Evolutionary conservation across 108 stramenopile genomes (phyloP).

Genomic region (Pelagomonas calceolata): DNA sequence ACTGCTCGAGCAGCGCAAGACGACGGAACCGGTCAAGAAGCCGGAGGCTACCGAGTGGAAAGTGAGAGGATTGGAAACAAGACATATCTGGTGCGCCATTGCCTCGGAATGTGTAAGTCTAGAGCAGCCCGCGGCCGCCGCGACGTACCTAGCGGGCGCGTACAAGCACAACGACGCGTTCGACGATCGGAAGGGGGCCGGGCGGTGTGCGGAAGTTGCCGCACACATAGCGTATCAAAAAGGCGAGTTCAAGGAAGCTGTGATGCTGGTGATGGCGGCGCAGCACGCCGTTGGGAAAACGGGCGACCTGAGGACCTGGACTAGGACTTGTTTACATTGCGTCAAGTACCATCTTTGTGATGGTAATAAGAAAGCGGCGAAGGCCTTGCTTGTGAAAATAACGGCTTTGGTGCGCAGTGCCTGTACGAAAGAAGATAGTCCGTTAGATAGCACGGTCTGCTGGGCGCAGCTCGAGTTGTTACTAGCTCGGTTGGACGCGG

Average conservation of each 20-base stretch:
- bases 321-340: background rate
- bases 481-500: background rate
- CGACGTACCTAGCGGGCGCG: conserved; percentile 20
- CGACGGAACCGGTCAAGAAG: background rate
- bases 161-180: conserved; percentile 22
- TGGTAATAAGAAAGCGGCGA: background rate
- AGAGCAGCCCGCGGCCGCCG: conserved; percentile 14
- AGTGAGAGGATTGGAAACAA: conserved; percentile 1
- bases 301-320: background rate
- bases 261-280: background rate
- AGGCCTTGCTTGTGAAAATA: background rate
- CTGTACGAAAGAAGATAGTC: background rate
- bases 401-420: background rate
- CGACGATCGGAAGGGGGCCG: conserved; percentile 4
- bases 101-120: conserved; percentile 13
- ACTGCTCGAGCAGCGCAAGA: background rate
- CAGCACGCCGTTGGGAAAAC: background rate
- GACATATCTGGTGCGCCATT: conserved; percentile 4
- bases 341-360: background rate
- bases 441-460: background rate
- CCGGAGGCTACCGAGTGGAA: background rate
- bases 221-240: conserved; percentile 12
- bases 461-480: background rate
- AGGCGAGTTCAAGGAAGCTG: conserved; percentile 11
- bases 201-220: conserved; percentile 7